Evolutionary conservation across 805 yeast genomes (phyloP), one percentile per base, ranked within the genome.

Genomic region (Teunomyces barrocoloradensis): DNA sequence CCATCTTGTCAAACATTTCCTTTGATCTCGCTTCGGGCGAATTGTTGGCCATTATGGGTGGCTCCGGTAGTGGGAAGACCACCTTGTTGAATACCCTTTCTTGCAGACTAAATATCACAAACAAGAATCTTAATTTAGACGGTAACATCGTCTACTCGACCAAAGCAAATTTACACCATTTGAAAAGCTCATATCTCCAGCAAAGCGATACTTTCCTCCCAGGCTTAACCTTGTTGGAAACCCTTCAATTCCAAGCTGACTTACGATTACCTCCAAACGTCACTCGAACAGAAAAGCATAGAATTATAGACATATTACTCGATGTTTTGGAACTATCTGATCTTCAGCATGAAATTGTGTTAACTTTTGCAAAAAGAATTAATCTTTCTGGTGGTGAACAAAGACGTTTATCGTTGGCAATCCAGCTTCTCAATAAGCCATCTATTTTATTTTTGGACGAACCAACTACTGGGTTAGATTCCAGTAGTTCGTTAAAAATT

Each of bases 1-100:
- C 11, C 12, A 59, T 61, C 18, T 46, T 61, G 20, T 54, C 61
- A 30, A 44, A 53, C 18, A 52, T 61, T 4, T 55, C 63, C 9
- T 57, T 61, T 25, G 63, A 57, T 13, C 46, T 59, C 18, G 52
- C 51, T 5, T 41, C 44, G 7, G 51, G 58, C 30, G 52, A 58
- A 23, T 49, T 61, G 54, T 46, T 61, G 54, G 66, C 66, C 17
- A 60, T 61, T 20, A 61, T 61, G 63, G 66, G 66, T 2, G 65
- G 66, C 2, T 59, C 64, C 2, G 65, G 65, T 2, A 52, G 61
- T 12, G 65, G 65, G 2, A 61, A 61, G 34, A 61, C 66, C 25
- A 61, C 66, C 1, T 47, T 61, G 2, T 54, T 61, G 21, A 61
- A 61, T 33, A 63, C 60, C 10, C 47, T 61, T 34, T 62, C 65